Evolutionary conservation across 257 asterid species (phyloP).

Genomic region (Fraxinus pennsylvanica): DNA sequence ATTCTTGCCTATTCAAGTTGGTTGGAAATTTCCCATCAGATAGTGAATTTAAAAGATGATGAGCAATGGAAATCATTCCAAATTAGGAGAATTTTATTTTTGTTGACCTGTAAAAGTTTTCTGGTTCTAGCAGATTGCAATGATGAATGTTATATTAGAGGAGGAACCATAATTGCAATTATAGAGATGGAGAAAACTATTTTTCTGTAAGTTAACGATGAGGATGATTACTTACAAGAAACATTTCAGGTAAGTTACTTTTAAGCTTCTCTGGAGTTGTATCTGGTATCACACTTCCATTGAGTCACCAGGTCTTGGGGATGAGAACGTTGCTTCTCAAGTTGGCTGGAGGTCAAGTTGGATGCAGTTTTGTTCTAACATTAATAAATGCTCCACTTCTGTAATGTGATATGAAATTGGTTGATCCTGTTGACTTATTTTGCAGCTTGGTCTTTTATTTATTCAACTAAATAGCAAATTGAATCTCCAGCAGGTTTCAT

Average conservation of each 20-base stretch:
- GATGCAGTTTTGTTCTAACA: not conserved
- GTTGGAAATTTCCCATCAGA: not conserved
- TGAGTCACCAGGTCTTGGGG: not conserved
- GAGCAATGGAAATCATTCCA: not conserved
- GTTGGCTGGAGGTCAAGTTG: not conserved
- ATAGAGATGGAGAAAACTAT: not conserved
- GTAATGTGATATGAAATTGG: not conserved
- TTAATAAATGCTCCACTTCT: not conserved
- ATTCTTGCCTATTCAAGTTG: not conserved
- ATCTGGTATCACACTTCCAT: not conserved
- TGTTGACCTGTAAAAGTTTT: not conserved
- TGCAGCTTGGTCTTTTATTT: not conserved
- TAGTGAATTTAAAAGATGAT: not conserved
- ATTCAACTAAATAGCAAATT: slow-evolving; percentile 1
- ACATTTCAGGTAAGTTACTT: not conserved
- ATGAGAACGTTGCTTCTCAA: not conserved
- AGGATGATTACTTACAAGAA: not conserved
- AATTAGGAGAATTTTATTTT: not conserved
- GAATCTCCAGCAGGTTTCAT: not conserved
- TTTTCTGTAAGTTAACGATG: not conserved
- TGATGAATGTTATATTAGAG: not conserved
- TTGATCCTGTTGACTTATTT: not conserved
- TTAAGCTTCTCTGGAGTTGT: not conserved
- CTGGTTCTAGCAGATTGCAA: not conserved
- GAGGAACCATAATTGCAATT: not conserved